Evolutionary conservation across 768 basidiomycete species (phyloP).

Genomic region (Phallus indusiatus): DNA sequence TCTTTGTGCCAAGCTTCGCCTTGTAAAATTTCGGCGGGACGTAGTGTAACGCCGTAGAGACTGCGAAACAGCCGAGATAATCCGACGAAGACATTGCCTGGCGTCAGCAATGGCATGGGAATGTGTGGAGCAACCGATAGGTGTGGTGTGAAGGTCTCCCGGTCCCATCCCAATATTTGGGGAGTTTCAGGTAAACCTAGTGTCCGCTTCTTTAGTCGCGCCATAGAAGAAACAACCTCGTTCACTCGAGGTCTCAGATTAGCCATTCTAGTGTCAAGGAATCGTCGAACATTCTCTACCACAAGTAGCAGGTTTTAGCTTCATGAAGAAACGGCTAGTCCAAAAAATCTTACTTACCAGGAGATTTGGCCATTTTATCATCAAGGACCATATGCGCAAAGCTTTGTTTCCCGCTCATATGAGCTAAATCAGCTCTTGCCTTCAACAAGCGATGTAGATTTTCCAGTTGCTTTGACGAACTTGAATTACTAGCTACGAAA

Average conservation of each 20-base stretch:
- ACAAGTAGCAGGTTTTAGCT: not conserved
- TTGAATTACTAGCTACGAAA: constrained; percentile 76
- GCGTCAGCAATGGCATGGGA: constrained; percentile 64
- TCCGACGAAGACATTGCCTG: constrained; percentile 87
- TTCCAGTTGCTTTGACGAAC: constrained; percentile 62
- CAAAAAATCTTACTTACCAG: constrained; percentile 37
- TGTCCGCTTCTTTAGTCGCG: constrained; percentile 65
- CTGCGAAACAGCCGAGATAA: constrained; percentile 82
- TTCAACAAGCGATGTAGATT: constrained; percentile 67
- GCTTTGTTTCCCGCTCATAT: constrained; percentile 73
- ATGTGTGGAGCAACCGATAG: constrained; percentile 68
- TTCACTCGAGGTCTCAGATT: constrained; percentile 74
- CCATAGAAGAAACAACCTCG: constrained; percentile 58
- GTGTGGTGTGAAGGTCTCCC: constrained; percentile 85
- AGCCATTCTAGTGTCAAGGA: constrained; percentile 71
- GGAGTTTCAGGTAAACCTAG: constrained; percentile 34
- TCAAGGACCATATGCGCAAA: constrained; percentile 80
- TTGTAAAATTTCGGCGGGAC: constrained; percentile 52
- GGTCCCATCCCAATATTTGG: constrained; percentile 88
- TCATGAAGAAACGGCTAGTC: not conserved
- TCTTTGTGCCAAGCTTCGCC: constrained; percentile 88
- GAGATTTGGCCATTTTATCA: constrained; percentile 97
- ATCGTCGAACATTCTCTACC: constrained; percentile 71
- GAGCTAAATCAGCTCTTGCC: constrained; percentile 74
- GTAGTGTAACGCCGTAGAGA: constrained; percentile 78